Evolutionary conservation across 148 eudicot species (phyloP).

Genomic region (Fallopia convolvulus): DNA sequence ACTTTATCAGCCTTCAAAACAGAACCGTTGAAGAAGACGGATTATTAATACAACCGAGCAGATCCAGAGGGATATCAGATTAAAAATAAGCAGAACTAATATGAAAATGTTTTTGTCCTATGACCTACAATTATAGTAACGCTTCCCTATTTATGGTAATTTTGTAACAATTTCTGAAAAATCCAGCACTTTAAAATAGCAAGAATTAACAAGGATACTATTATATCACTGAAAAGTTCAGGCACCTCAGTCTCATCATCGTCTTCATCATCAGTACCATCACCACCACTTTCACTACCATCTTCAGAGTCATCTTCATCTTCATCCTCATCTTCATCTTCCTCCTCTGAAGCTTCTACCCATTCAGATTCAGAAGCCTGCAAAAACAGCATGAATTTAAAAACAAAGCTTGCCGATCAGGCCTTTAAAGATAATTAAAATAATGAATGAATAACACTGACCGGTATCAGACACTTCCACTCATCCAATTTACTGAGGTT

Average conservation of each 20-base stretch:
- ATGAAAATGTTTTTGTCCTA: not conserved
- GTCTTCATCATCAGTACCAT: slow-evolving; percentile 48
- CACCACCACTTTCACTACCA: slow-evolving; percentile 34
- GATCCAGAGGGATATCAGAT: not conserved
- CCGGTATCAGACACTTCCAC: slow-evolving; percentile 95
- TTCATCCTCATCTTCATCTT: slow-evolving; percentile 59
- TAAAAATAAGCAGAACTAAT: slow-evolving; percentile 7
- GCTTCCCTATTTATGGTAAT: not conserved
- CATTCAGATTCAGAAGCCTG: slow-evolving; percentile 98
- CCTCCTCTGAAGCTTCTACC: slow-evolving; percentile 87
- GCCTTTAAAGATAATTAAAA: not conserved
- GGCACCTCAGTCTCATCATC: slow-evolving; percentile 33
- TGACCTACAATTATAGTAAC: not conserved
- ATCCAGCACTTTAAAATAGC: not conserved
- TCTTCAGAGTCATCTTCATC: slow-evolving; percentile 40
- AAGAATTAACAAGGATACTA: not conserved
- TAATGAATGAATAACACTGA: slow-evolving; percentile 21
- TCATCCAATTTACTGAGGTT: slow-evolving; percentile 97
- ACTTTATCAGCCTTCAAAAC: slow-evolving; percentile 40
- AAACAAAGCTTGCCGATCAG: not conserved
- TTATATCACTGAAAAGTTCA: not conserved
- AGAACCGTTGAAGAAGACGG: not conserved
- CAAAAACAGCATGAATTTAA: not conserved
- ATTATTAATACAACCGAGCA: slow-evolving; percentile 1
- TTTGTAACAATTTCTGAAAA: not conserved